phyloP scores from a whole-genome alignment of 2,329 filamentous ascomycete genomes.

The Botrytis byssoidea region DNA sequence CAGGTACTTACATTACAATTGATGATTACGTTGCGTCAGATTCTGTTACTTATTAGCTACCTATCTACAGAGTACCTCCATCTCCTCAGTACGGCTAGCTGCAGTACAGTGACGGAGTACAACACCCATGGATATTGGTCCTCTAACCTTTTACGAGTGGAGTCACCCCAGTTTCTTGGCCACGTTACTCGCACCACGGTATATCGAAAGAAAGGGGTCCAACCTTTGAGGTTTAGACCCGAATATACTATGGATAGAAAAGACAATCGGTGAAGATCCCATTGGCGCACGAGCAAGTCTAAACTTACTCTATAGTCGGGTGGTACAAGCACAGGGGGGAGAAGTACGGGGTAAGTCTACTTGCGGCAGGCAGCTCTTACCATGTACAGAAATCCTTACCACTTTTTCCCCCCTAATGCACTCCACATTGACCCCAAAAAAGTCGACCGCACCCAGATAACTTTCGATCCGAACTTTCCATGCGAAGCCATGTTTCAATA shows the following conservation, averaged over 20 bases:
- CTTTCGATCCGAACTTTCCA: not conserved
- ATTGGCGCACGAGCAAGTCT: not conserved
- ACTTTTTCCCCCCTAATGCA: not conserved
- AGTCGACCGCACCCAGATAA: not conserved
- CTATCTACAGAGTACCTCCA: not conserved
- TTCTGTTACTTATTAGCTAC: not conserved
- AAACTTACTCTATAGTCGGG: not conserved
- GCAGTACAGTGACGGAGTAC: not conserved
- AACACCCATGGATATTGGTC: not conserved
- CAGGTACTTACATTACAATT: not conserved
- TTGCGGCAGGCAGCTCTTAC: conserved; percentile 4
- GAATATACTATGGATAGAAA: not conserved
- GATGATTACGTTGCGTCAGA: not conserved
- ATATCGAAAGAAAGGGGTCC: not conserved
- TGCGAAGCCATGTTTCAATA: not conserved
- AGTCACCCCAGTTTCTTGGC: not conserved
- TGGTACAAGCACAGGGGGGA: not conserved
- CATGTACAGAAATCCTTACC: not conserved
- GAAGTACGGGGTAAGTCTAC: conserved; percentile 10
- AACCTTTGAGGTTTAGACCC: not conserved
- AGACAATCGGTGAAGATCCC: not conserved
- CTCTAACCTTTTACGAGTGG: not conserved
- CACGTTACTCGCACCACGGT: not conserved
- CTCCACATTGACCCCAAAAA: not conserved
- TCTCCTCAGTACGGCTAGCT: not conserved